Evolutionary conservation across 345 rosid genomes (phyloP).

Genomic region (Melaleuca quinquenervia): DNA sequence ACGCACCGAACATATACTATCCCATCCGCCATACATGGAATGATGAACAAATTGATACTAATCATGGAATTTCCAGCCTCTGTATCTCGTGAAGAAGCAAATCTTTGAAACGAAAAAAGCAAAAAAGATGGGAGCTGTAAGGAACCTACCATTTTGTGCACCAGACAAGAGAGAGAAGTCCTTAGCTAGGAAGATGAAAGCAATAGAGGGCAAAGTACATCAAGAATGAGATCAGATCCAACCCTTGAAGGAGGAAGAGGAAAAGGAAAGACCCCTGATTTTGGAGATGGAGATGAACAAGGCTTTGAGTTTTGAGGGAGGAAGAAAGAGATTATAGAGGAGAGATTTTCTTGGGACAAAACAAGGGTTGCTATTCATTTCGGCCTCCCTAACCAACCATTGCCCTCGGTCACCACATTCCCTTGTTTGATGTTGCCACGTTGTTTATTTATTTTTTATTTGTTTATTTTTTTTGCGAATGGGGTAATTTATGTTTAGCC

Average conservation of each 20-base stretch:
- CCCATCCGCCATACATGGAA: background rate
- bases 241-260: background rate
- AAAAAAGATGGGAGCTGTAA: background rate
- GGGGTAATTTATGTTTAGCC: background rate
- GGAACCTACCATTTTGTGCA: background rate
- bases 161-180: background rate
- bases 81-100: background rate
- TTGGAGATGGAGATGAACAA: background rate
- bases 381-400: background rate
- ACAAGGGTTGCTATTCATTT: constrained; percentile 1
- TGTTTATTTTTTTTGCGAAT: background rate
- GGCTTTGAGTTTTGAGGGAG: background rate
- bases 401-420: background rate
- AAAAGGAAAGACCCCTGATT: background rate
- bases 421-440: background rate
- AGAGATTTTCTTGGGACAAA: constrained; percentile 19
- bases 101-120: background rate
- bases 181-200: background rate
- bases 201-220: background rate
- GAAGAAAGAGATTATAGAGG: background rate
- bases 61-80: background rate
- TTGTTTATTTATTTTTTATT: background rate
- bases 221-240: background rate
- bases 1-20: background rate
- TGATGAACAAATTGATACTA: background rate